Conservation (phyloP, 1,139 yeast species). For the Magnusiomyces sp. region DNA sequence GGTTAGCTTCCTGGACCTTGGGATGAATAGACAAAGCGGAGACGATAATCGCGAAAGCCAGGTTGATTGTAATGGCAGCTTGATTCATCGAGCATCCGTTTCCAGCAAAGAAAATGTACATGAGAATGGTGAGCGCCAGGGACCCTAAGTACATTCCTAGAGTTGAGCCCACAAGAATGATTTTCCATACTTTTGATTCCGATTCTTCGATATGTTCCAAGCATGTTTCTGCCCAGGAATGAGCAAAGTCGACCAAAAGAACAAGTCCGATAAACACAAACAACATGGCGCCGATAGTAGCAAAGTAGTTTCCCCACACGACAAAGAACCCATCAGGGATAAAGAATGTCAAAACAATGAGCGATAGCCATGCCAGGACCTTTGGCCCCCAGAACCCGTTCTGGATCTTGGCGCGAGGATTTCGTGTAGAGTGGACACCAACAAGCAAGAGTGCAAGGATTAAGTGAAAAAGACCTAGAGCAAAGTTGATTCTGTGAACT, state of each 20-base stretch:
- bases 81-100: constrained; percentile 88
- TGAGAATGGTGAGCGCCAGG: constrained; percentile 59
- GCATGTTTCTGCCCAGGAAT: constrained; percentile 98
- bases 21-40: constrained; percentile 73
- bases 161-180: constrained; percentile 78
- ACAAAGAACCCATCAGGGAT: constrained; percentile 85
- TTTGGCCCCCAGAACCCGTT: constrained; percentile 86
- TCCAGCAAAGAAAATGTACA: constrained; percentile 79
- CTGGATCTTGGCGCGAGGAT: constrained; percentile 76
- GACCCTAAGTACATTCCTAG: constrained; percentile 72
- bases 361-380: constrained; percentile 48
- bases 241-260: constrained; percentile 90
- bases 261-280: constrained; percentile 87
- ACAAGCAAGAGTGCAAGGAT: constrained; percentile 57
- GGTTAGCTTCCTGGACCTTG: constrained; percentile 80
- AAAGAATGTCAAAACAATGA: constrained; percentile 57
- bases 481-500: constrained; percentile 83
- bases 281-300: constrained; percentile 73
- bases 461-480: constrained; percentile 74
- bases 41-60: constrained; percentile 54
- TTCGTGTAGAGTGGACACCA: constrained; percentile 68
- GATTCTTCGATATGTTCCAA: constrained; percentile 81
- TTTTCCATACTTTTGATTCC: constrained; percentile 78
- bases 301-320: constrained; percentile 84
- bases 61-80: constrained; percentile 72